Evolutionary conservation across 2,329 filamentous ascomycete genomes (phyloP).

Genomic region (Ceratocystis destructans): DNA sequence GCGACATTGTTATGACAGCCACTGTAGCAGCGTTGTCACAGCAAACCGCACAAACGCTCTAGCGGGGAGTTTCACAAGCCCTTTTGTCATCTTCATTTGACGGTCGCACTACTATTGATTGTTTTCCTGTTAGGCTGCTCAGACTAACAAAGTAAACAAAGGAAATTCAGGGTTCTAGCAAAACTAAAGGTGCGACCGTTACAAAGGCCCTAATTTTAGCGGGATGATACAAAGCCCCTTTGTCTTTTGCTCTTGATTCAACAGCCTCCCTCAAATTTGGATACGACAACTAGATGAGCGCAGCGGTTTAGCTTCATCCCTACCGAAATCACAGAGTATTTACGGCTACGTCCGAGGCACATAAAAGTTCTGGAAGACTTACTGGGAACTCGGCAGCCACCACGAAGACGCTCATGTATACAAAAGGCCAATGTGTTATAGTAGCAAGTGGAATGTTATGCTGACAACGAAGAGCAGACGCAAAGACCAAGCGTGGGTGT

Average conservation of each 20-base stretch:
- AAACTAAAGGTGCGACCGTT: neutral
- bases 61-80: conserved; percentile 5
- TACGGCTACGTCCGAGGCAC: neutral
- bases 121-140: neutral
- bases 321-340: neutral
- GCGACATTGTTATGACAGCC: neutral
- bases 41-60: neutral
- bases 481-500: neutral
- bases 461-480: neutral
- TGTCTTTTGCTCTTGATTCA: neutral
- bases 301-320: no score
- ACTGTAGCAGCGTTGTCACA: conserved; percentile 7
- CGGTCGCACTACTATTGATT: neutral
- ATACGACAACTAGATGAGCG: no score
- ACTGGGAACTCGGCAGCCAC: neutral
- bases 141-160: neutral
- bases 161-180: neutral
- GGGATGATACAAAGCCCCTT: neutral
- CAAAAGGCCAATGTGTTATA: neutral
- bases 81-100: neutral
- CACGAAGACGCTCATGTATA: neutral
- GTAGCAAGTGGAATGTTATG: neutral
- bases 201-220: conserved; percentile 1
- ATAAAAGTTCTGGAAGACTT: neutral
- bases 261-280: neutral